These are phyloP conservation scores for Oryza punctata DNA, from an alignment of 176 grass and related monocot genomes.

Conservation along the genomic window DNA sequence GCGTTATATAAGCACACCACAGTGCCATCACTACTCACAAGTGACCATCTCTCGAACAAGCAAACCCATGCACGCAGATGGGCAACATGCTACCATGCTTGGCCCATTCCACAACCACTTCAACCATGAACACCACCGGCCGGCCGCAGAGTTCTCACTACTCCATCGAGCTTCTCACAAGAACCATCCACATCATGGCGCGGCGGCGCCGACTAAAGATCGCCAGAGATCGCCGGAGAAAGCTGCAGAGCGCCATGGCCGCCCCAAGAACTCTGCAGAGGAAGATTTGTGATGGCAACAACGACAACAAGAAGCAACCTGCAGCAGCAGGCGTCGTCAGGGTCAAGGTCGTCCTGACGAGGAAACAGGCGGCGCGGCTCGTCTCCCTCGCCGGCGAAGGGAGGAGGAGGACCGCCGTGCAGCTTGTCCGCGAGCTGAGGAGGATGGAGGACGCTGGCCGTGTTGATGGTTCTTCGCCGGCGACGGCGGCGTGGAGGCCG, in stretches of 20 bases:
- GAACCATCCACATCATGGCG: constrained; percentile 24
- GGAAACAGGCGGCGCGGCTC: constrained; percentile 47
- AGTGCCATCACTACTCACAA: background rate
- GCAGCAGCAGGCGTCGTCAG: constrained; percentile 21
- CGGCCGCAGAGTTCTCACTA: constrained; percentile 7
- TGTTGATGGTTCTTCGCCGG: background rate
- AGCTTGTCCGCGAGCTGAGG: constrained; percentile 47
- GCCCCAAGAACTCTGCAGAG: background rate
- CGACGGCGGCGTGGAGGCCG: constrained; percentile 43
- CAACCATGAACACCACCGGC: constrained; percentile 29
- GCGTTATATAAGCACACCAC: background rate
- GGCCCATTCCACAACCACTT: constrained; percentile 26
- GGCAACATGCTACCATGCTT: constrained; percentile 57
- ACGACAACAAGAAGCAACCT: background rate
- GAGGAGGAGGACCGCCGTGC: constrained; percentile 37
- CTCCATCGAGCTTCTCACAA: constrained; percentile 30
- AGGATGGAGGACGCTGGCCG: constrained; percentile 25
- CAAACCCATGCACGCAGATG: constrained; percentile 17
- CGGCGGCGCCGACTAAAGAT: no score
- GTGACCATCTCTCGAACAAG: background rate
- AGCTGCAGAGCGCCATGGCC: no score
- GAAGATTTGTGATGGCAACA: no score
- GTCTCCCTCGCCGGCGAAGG: constrained; percentile 30
- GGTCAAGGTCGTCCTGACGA: constrained; percentile 57
- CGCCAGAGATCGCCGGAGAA: background rate